These are phyloP conservation scores for Brassica balearica DNA, from an alignment of 441 rosid genomes.

Conservation along the genomic window DNA sequence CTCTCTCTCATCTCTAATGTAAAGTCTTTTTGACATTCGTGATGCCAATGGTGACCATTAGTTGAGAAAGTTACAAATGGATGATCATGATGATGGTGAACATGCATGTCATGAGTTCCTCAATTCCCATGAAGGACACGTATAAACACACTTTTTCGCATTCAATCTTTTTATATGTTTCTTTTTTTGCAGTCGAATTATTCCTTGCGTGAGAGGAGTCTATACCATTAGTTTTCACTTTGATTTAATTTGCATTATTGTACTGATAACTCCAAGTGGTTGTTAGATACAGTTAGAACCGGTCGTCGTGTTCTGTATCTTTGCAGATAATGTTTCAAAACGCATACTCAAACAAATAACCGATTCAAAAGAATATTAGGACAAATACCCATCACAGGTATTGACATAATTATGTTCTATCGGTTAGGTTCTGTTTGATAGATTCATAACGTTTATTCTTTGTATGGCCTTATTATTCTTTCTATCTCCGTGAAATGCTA, in stretches of 20 bases:
- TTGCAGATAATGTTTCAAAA: constrained; percentile 26
- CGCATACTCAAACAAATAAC: constrained; percentile 36
- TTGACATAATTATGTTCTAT: constrained; percentile 35
- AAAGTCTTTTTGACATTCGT: constrained; percentile 32
- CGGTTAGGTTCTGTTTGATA: constrained; percentile 18
- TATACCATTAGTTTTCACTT: constrained; percentile 31
- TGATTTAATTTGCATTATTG: constrained; percentile 7
- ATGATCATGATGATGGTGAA: constrained; percentile 22
- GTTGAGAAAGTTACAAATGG: constrained; percentile 30
- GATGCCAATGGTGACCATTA: constrained; percentile 33
- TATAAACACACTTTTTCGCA: constrained; percentile 21
- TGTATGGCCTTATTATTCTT: constrained; percentile 11
- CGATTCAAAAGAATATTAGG: constrained; percentile 31
- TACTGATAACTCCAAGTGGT: constrained; percentile 34
- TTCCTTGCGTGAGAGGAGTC: constrained; percentile 38
- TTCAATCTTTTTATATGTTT: constrained; percentile 20
- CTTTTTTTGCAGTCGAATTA: constrained; percentile 35
- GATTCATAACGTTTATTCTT: constrained; percentile 26
- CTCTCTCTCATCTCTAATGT: constrained; percentile 16
- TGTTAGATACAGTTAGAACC: constrained; percentile 38
- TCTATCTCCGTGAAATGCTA: not conserved
- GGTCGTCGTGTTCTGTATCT: constrained; percentile 24
- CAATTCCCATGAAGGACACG: constrained; percentile 37
- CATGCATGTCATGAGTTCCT: constrained; percentile 25
- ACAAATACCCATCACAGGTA: constrained; percentile 42